Evolutionary conservation across 148 eudicot species (phyloP).

Genomic region (Nepenthes mirabilis): DNA sequence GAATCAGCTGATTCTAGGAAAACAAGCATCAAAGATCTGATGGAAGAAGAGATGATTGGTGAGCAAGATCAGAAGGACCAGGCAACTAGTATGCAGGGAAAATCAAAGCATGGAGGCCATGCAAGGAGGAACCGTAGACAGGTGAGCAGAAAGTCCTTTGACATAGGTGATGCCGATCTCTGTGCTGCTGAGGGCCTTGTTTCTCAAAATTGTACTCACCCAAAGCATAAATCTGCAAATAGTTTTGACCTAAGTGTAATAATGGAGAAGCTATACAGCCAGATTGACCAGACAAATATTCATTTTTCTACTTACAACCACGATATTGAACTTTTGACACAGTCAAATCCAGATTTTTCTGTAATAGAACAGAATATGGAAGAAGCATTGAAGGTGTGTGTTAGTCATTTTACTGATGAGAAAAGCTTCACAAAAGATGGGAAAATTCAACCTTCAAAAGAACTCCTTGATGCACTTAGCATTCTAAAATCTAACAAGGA

Average conservation of each 20-base stretch:
- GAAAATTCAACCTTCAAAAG: constrained; percentile 23
- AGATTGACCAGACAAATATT: constrained; percentile 24
- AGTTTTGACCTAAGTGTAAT: constrained; percentile 36
- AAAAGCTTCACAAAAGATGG: constrained; percentile 21
- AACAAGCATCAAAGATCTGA: constrained; percentile 77
- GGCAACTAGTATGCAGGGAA: constrained; percentile 11
- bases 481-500: constrained; percentile 45
- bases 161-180: constrained; percentile 27
- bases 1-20: constrained; percentile 10
- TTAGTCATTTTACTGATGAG: constrained; percentile 29
- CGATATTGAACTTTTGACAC: constrained; percentile 10
- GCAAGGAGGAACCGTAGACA: constrained; percentile 24
- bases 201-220: constrained; percentile 17
- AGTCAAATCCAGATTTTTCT: constrained; percentile 13
- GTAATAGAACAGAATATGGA: constrained; percentile 34
- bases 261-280: constrained; percentile 42
- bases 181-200: neutral
- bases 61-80: constrained; percentile 30
- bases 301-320: constrained; percentile 10
- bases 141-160: constrained; percentile 30
- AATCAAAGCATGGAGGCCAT: constrained; percentile 14
- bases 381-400: constrained; percentile 63
- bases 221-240: constrained; percentile 30
- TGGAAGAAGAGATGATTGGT: constrained; percentile 76
- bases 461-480: constrained; percentile 36